Evolutionary conservation across 1,139 yeast genomes (phyloP), one percentile per base, ranked within the genome.

Genomic region (Blastobotrys elegans): DNA sequence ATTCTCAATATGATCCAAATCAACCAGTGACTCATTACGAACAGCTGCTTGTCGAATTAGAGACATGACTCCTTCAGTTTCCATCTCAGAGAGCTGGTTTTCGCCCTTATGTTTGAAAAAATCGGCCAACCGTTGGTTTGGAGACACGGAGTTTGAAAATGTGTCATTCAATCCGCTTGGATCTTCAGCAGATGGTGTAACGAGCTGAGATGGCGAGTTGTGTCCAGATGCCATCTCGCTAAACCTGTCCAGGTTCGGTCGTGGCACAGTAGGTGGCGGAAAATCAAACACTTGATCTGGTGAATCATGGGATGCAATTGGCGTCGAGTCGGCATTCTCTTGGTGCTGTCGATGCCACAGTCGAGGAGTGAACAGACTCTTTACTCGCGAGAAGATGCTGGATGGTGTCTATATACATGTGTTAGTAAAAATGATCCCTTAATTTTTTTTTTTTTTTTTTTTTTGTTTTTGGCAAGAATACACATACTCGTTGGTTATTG

Each of bases 21-120:
- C 52, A 3, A 49, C 43, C 37, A 55, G 38, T 2, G 55, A 52
- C 45, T 62, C 63, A 45, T 64, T 63, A 14, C 73, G 66, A 47
- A 68, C 70, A 51, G 58, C 63, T 5, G 69, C 69, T 52, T 66
- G 69, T 18, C 59, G 53, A 46, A 74, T 71, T 22, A 82, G 59
- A 1, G 95, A 77, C 59, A 85, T 66, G 0, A 89, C 95, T 3
- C 96, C 96, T 60, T 84, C 95, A 54, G 82, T 76, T 64, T 90
- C 97, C 43, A 88, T 72, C 16, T 83, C 89, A 10, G 82, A 74
- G 51, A 89, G 70, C 8, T 94, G 90, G 16, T 69, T 68, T 51
- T 81, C 78, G n/a, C 96, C 96, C 61, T 86, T 88, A 34, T 70
- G 71, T 31, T 75, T 74, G 64, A 89, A 89, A 61, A 89, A 89